phyloP scores from a whole-genome alignment of 768 basidiomycete genomes.

The Calocybe gangraenosa region DNA sequence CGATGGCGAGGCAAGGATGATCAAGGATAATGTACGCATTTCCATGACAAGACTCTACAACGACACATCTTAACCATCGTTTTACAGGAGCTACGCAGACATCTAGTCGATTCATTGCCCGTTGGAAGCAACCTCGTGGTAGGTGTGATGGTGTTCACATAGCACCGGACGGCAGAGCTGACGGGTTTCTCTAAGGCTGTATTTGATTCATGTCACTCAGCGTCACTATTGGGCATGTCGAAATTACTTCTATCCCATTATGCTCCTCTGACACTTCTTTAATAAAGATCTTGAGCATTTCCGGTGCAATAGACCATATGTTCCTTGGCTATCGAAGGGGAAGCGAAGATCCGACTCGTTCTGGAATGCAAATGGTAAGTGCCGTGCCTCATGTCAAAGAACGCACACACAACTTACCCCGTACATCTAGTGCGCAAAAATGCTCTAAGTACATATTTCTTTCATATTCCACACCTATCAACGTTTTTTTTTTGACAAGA shows the following conservation, averaged over 20 bases:
- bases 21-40: slow-evolving; percentile 30
- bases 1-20: slow-evolving; percentile 30
- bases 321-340: slow-evolving; percentile 44
- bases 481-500: too few relatives aligned
- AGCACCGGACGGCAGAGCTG: neutral
- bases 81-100: slow-evolving; percentile 27
- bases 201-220: slow-evolving; percentile 39
- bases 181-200: slow-evolving; percentile 18
- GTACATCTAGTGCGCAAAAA: slow-evolving; percentile 13
- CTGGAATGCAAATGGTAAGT: slow-evolving; percentile 29
- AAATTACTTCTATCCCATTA: neutral
- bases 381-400: neutral
- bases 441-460: slow-evolving; percentile 10
- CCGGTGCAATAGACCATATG: slow-evolving; percentile 40
- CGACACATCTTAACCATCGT: neutral
- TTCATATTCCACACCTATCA: too few relatives aligned
- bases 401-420: neutral
- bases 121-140: slow-evolving; percentile 33
- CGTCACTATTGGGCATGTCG: slow-evolving; percentile 31
- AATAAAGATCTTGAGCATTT: slow-evolving; percentile 37
- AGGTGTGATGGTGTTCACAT: slow-evolving; percentile 13
- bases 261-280: neutral
- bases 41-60: too few relatives aligned
- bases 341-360: slow-evolving; percentile 27
- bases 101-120: slow-evolving; percentile 34